Evolutionary conservation across 176 grass and related monocot species (phyloP), one percentile per base, ranked within the genome.

Genomic region (Oryza brachyantha): DNA sequence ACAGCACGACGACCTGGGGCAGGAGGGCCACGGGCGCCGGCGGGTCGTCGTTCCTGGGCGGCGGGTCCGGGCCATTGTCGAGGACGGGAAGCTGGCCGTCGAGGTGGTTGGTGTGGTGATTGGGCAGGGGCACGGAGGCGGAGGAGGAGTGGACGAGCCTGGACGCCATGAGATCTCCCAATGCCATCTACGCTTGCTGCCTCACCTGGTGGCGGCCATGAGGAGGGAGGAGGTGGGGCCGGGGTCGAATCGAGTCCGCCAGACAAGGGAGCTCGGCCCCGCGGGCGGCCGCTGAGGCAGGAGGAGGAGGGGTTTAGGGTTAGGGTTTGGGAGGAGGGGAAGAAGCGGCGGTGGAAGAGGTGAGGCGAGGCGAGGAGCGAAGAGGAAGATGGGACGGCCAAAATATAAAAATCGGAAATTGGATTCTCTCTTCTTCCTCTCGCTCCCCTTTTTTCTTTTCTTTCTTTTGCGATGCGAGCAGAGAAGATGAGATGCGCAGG

Each of bases 121-220:
- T 83, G 41, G 82, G 70, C 54, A 86, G 50, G 14, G 80, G 77
- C 36, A 73, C 42, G 46, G 76, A 65, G 37, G 86, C 46, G 13
- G 74, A 37, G 54, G 90, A 32, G 38, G 81, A 90, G 81, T 75
- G 88, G 61, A 79, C 86, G 79, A 93, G 85, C 86, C 96, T 93
- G 40, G 96, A 99, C 42, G 88, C 84, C 96, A 99, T 99, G 81
- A 96, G 92, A 96, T 99, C 96, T 84, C 96, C 96, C 92, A 99
- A 91, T 87, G 96, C 96, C 96, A 99, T 99, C 72, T 69, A 81
- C 45, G 78, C 79, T 57, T 28, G 17, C 45, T 17, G n/a, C n/a
- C 58, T 37, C 22, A 7, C 31, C 57, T n/a, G 24, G 11, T 17
- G 25, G 72, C 72, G 8, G 62, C 78, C 76, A 82, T 72, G 17